Conservation (phyloP, 106 monocot genomes). For the Vanilla planifolia region DNA sequence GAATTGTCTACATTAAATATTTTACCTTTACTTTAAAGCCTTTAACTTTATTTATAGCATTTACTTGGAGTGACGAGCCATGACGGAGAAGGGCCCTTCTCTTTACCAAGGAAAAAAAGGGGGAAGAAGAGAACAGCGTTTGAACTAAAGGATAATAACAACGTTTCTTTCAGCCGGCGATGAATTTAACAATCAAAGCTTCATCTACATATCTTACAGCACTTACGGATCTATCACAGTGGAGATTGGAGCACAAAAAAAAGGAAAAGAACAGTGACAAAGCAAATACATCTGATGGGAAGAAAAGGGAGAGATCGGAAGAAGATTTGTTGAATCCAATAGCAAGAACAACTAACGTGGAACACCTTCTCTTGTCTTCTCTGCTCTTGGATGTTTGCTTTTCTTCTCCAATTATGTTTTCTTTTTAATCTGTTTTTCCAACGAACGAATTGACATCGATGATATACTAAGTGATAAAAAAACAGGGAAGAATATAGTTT, state of each 20-base stretch:
- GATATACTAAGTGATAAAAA: not conserved
- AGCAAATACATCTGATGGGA: not conserved
- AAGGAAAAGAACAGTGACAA: conserved; percentile 3
- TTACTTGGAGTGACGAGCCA: conserved; percentile 7
- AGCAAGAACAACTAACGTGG: not conserved
- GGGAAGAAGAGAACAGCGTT: not conserved
- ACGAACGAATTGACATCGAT: not conserved
- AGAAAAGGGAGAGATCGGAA: conserved; percentile 1
- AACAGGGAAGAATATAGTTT: not conserved
- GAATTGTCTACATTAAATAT: not conserved
- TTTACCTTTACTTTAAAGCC: not conserved
- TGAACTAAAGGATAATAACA: not conserved
- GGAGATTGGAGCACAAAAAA: conserved; percentile 1
- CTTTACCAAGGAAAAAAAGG: not conserved
- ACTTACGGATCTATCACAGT: not conserved
- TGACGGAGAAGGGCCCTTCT: not conserved
- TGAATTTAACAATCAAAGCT: not conserved
- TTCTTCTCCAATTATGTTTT: conserved; percentile 1
- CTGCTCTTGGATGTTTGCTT: not conserved
- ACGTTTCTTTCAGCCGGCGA: not conserved
- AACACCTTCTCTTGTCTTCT: not conserved
- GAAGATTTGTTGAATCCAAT: not conserved
- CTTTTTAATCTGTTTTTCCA: not conserved
- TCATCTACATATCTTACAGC: conserved; percentile 2
- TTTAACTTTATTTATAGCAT: conserved; percentile 5